phyloP scores from a whole-genome alignment of 225 moss, liverwort and hornwort species.

The Polytrichum formosum region DNA sequence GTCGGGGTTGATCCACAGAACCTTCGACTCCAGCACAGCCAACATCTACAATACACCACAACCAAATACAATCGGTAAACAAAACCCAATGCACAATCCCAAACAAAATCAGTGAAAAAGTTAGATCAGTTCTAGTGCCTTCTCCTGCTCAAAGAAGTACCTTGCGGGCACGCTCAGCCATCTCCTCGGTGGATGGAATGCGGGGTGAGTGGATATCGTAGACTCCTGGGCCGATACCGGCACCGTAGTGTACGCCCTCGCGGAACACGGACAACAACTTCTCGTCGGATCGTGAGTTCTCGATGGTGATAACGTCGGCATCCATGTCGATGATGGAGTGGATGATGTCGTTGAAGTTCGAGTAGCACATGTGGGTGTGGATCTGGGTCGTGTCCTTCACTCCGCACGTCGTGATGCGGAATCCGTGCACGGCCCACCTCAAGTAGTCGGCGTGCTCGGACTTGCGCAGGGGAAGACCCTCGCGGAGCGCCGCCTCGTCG shows the following conservation, averaged over 20 bases:
- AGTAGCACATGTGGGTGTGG: conserved; percentile 78
- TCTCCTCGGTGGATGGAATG: conserved; percentile 57
- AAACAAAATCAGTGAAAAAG: too few relatives aligned
- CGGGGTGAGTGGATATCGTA: conserved; percentile 74
- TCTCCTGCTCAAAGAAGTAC: conserved; percentile 7
- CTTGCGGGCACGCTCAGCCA: conserved; percentile 59
- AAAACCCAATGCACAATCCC: too few relatives aligned
- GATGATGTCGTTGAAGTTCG: conserved; percentile 73
- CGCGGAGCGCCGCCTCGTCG: conserved; percentile 66
- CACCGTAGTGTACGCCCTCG: conserved; percentile 68
- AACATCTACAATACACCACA: conserved; percentile 32
- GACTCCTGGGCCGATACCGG: conserved; percentile 73
- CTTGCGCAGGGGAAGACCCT: conserved; percentile 60
- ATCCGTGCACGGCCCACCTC: conserved; percentile 66
- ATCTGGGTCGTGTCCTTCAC: conserved; percentile 72
- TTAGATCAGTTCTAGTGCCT: neutral
- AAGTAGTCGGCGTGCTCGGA: conserved; percentile 65
- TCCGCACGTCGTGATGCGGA: conserved; percentile 63
- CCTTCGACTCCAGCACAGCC: conserved; percentile 56
- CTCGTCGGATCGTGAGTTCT: conserved; percentile 74
- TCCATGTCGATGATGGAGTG: conserved; percentile 79
- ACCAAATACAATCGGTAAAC: too few relatives aligned
- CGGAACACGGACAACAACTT: conserved; percentile 69
- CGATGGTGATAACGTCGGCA: conserved; percentile 75
- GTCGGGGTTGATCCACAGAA: conserved; percentile 89